Evolutionary conservation across 352 stramenopile species (phyloP).

Genomic region (Lagenidium giganteum): DNA sequence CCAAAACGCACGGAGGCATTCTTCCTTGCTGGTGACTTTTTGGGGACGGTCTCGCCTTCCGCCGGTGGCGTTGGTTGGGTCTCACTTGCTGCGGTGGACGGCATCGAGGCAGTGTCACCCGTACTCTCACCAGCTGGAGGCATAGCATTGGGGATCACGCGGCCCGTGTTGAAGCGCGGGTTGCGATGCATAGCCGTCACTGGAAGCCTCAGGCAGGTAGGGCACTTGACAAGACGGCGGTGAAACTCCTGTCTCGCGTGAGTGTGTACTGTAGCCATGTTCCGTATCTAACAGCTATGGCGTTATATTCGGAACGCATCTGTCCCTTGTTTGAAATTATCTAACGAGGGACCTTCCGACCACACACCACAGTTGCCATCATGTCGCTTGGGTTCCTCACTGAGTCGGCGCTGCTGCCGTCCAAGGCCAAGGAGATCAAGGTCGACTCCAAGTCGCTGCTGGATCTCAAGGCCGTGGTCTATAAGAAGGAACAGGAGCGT

Average conservation of each 20-base stretch:
- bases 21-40: conserved; percentile 9
- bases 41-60: too few species aligned
- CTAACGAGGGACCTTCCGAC: too few species aligned
- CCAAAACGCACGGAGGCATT: conserved; percentile 11
- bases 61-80: not conserved
- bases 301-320: too few species aligned
- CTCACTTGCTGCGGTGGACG: too few species aligned
- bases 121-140: not conserved
- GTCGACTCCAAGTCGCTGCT: conserved; percentile 82
- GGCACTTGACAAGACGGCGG: not conserved
- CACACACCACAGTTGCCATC: not conserved
- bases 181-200: conserved; percentile 2
- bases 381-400: conserved; percentile 92
- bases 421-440: conserved; percentile 86
- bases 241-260: too few species aligned
- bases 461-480: conserved; percentile 79
- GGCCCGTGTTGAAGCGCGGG: conserved; percentile 3
- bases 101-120: too few species aligned
- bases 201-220: not conserved
- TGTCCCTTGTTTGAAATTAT: conserved; percentile 1
- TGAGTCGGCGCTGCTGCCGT: conserved; percentile 87
- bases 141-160: conserved; percentile 9
- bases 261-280: conserved; percentile 13
- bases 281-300: too few species aligned
- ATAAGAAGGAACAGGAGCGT: conserved; percentile 76